Percentiles rank a stretch among this genome's conserved stretches.
Conservation (phyloP, 768 basidiomycete species). For the Chiua virens region DNA sequence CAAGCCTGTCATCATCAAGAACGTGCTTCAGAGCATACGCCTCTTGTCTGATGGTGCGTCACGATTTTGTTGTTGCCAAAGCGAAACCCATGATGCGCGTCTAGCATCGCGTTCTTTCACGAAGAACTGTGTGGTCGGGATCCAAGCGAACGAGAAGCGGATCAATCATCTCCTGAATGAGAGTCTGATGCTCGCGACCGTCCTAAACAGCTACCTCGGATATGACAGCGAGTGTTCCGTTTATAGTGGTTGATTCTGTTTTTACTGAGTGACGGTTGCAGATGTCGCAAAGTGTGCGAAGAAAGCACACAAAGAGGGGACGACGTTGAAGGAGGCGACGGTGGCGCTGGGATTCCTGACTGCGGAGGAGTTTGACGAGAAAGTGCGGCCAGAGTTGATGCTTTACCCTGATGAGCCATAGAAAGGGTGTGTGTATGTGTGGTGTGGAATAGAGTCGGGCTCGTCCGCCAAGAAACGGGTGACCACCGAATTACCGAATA, state of each 20-base stretch:
- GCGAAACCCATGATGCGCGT: conserved; percentile 8
- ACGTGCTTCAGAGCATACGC: conserved; percentile 93
- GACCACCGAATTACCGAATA: conserved; percentile 29
- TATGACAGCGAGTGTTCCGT: conserved; percentile 83
- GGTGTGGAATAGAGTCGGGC: background rate
- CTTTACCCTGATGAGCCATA: conserved; percentile 62
- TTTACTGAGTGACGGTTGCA: conserved; percentile 32
- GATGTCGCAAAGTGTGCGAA: conserved; percentile 98
- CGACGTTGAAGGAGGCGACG: conserved; percentile 93
- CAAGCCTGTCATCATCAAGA: conserved; percentile 99
- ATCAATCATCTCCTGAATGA: conserved; percentile 89
- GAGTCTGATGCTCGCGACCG: conserved; percentile 97
- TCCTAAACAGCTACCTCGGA: conserved; percentile 92
- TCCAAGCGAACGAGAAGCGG: conserved; percentile 93
- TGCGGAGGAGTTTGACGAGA: conserved; percentile 89
- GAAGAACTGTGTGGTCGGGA: conserved; percentile 95
- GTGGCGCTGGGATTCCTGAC: conserved; percentile 84
- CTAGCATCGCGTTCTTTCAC: conserved; percentile 89
- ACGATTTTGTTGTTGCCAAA: background rate
- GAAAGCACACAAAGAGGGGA: conserved; percentile 99
- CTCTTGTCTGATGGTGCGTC: conserved; percentile 83
- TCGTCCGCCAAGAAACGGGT: conserved; percentile 30
- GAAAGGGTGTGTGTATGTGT: background rate
- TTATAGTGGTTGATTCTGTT: background rate
- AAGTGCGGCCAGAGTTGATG: conserved; percentile 93